A percentile compares a stretch with the other conserved stretches of the same genome.
Conservation (phyloP, 345 rosid species). For the Xanthoceras sorbifolium region DNA sequence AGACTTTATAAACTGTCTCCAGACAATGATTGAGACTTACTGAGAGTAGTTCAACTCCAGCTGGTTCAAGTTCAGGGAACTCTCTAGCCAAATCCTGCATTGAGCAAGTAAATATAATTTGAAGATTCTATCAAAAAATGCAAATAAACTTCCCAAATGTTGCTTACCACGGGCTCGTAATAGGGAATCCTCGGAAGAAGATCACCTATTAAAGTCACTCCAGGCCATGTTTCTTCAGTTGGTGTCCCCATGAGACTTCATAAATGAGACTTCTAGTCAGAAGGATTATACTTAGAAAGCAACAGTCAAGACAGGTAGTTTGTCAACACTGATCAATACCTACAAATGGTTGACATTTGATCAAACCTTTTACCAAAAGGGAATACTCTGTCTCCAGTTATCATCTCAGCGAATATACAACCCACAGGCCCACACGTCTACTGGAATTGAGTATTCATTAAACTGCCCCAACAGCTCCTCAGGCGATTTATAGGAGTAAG, state of each 20-base stretch:
- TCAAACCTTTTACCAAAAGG: slow-evolving; percentile 40
- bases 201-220: background rate
- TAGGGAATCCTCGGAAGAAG: background rate
- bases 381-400: slow-evolving; percentile 37
- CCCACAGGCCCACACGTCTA: slow-evolving; percentile 58
- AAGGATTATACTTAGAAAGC: background rate
- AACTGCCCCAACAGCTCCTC: slow-evolving; percentile 45
- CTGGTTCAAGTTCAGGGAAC: background rate
- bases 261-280: background rate
- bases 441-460: slow-evolving; percentile 38
- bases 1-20: too few species aligned
- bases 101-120: background rate
- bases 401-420: slow-evolving; percentile 58
- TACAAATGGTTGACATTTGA: slow-evolving; percentile 41
- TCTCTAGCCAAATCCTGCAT: background rate
- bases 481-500: slow-evolving; percentile 48
- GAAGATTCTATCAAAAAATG: background rate
- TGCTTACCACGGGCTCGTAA: background rate
- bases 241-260: slow-evolving; percentile 15
- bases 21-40: background rate
- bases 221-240: background rate
- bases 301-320: background rate
- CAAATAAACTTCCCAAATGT: background rate
- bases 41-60: slow-evolving; percentile 10
- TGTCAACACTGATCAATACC: slow-evolving; percentile 26